phyloP scores from a whole-genome alignment of 1,284 basidiomycete species.

The Trichosporon sp. region DNA sequence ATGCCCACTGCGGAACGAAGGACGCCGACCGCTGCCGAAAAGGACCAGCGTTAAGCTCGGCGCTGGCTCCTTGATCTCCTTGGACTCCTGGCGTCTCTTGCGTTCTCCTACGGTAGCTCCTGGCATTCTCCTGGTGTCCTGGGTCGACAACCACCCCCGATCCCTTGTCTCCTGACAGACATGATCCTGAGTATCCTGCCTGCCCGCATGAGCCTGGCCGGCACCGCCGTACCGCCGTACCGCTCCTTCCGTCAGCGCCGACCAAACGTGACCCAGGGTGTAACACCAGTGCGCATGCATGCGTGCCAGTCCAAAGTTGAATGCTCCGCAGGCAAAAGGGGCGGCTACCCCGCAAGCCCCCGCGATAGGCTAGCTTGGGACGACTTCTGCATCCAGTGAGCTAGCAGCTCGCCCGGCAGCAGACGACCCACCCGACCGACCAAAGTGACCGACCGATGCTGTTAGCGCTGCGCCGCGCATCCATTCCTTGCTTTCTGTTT shows the following conservation, averaged over 20 bases:
- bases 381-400: neutral
- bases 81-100: slow-evolving; percentile 9
- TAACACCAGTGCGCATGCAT: neutral
- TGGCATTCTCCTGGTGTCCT: neutral
- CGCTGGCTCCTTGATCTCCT: slow-evolving; percentile 6
- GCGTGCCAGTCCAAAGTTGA: neutral
- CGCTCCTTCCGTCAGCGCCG: neutral
- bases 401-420: neutral
- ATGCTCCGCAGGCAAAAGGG: neutral
- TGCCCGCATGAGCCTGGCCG: neutral
- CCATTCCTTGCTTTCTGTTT: neutral
- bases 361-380: neutral
- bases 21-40: neutral
- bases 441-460: neutral
- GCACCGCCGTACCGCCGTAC: neutral
- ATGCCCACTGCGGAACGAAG: neutral
- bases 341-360: slow-evolving; percentile 1
- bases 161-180: neutral
- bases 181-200: neutral
- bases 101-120: slow-evolving; percentile 1
- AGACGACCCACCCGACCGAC: neutral
- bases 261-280: neutral
- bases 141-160: neutral
- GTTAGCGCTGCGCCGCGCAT: neutral
- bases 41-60: neutral